phyloP scores from a whole-genome alignment of 2,329 filamentous ascomycete genomes.

The Malbranchea cinnamomea region DNA sequence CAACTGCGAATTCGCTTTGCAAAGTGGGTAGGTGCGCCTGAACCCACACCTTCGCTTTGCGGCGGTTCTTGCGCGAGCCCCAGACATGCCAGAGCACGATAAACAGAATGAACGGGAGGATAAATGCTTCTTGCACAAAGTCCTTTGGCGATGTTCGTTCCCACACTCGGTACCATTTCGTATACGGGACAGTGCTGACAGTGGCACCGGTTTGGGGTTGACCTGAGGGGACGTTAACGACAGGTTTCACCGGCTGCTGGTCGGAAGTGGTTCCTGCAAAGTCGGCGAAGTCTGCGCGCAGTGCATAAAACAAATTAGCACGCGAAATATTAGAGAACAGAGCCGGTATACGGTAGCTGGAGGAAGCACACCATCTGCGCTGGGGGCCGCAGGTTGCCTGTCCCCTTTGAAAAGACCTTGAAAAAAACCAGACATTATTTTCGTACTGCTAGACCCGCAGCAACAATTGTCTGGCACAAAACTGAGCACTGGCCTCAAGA shows the following conservation, averaged over 20 bases:
- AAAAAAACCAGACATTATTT: slow-evolving; percentile 13
- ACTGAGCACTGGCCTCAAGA: too few relatives aligned
- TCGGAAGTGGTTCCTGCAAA: slow-evolving; percentile 5
- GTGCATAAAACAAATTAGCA: too few relatives aligned
- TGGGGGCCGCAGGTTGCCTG: slow-evolving; percentile 9
- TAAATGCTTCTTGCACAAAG: slow-evolving; percentile 74
- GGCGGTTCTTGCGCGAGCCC: slow-evolving; percentile 65
- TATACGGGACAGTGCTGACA: slow-evolving; percentile 50
- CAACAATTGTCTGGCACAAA: too few relatives aligned
- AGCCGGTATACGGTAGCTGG: background rate
- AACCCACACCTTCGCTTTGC: slow-evolving; percentile 68
- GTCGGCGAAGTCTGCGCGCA: slow-evolving; percentile 10
- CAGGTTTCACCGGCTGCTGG: slow-evolving; percentile 2
- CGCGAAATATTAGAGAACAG: background rate
- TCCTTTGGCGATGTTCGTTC: slow-evolving; percentile 73
- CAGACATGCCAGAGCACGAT: slow-evolving; percentile 67
- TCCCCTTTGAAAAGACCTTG: slow-evolving; percentile 14
- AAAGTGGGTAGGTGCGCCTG: slow-evolving; percentile 57
- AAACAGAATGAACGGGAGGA: slow-evolving; percentile 59
- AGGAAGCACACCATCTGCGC: slow-evolving; percentile 12
- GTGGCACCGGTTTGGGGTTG: slow-evolving; percentile 30
- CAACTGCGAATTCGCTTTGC: slow-evolving; percentile 67
- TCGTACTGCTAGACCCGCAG: slow-evolving; percentile 4
- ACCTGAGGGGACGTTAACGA: slow-evolving; percentile 27
- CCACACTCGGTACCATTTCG: slow-evolving; percentile 93